Evolutionary conservation across 345 rosid genomes (phyloP).

Genomic region (Arabis hirsuta): DNA sequence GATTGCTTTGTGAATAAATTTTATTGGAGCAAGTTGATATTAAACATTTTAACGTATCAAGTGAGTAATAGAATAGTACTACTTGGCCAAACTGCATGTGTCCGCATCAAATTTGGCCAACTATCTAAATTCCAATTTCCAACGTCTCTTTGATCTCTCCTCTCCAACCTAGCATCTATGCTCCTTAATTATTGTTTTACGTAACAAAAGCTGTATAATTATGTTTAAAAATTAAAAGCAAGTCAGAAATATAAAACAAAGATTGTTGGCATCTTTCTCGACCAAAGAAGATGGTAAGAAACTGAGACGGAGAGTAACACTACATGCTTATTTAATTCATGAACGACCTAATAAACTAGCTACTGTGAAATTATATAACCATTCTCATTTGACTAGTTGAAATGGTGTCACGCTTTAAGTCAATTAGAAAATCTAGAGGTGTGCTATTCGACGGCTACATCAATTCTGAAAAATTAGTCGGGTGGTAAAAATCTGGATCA

Average conservation of each 20-base stretch:
- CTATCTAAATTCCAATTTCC: constrained; percentile 28
- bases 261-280: constrained; percentile 29
- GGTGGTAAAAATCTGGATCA: no score
- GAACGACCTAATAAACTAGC: neutral
- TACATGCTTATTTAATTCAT: neutral
- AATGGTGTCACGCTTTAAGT: no score
- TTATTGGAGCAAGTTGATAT: constrained; percentile 34
- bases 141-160: constrained; percentile 34
- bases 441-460: no score
- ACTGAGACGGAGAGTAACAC: neutral
- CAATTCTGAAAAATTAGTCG: no score
- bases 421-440: no score
- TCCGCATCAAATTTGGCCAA: constrained; percentile 44
- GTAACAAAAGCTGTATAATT: constrained; percentile 33
- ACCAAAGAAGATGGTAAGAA: constrained; percentile 27
- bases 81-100: constrained; percentile 47
- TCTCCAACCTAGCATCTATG: constrained; percentile 34
- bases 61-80: constrained; percentile 28
- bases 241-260: constrained; percentile 1
- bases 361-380: no score
- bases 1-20: constrained; percentile 32
- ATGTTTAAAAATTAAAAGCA: constrained; percentile 11
- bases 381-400: no score
- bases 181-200: constrained; percentile 41
- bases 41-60: constrained; percentile 19